Evolutionary conservation across 768 basidiomycete genomes (phyloP), one percentile per base, ranked within the genome.

Genomic region (Calvatia gigantea): DNA sequence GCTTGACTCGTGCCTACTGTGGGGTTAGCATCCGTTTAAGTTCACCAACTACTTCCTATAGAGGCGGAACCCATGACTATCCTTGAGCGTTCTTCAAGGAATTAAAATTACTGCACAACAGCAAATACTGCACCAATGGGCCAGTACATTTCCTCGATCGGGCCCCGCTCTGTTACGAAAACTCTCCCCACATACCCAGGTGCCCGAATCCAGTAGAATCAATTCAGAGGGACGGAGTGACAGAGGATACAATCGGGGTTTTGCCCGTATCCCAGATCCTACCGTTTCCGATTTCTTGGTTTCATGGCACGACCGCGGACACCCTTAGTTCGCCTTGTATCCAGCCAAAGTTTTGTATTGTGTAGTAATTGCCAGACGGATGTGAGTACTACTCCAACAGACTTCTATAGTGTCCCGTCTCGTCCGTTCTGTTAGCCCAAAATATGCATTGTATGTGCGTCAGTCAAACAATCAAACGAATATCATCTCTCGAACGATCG

Each of bases 21-120:
- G 29, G 41, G 17, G 51, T 52, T 43, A 52, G 14, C 41, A 31
- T 52, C 42, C 41, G 41, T 52, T 52, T n/a, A n/a, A n/a, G 41
- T 28, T 15, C 29, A n/a, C 39, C 50, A 17, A 31, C 32, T 52
- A 39, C 43, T 52, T 42, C 19, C 32, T 37, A 38, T 32, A 21
- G 23, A 29, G 12, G 31, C 51, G 33, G 29, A 52, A 52, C 25
- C 8, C 49, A 41, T 3, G 11, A 25, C 25, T 38, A 27, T 21
- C 27, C 25, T 33, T 52, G 28, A 6, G 19, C 32, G 27, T 15
- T 43, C 43, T 42, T 52, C 41, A 39, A n/a, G 23, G 28, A 2
- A 21, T 39, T n/a, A 15, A 38, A 51, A 51, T 51, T 19, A n/a
- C 44, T 46, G 45, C 14, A 46, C 31, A 28, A 28, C 15, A 28